These are phyloP conservation scores for Prunella vulgaris DNA, from an alignment of 257 asterid genomes.

Conservation along the genomic window DNA sequence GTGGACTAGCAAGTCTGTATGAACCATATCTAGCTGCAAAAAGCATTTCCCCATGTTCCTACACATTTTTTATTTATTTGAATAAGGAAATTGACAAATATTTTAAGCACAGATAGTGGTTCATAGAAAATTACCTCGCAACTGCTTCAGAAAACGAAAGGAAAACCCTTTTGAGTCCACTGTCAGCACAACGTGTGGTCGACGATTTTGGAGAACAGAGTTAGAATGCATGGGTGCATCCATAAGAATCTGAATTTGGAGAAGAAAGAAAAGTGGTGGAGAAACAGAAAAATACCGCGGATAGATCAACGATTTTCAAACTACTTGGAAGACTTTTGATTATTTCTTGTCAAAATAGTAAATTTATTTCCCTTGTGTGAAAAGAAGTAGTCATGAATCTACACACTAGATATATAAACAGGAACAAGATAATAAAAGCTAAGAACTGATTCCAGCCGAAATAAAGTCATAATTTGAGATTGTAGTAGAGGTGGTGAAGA, in stretches of 20 bases:
- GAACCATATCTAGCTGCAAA: too few relatives aligned
- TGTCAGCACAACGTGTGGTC: conserved; percentile 84
- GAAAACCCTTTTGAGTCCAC: conserved; percentile 91
- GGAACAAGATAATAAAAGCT: background rate
- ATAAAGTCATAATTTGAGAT: background rate
- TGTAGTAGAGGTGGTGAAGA: too few relatives aligned
- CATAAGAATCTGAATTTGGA: too few relatives aligned
- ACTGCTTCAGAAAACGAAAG: conserved; percentile 73
- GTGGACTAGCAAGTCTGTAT: too few relatives aligned
- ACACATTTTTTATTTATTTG: conserved; percentile 30
- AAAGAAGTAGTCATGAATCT: background rate
- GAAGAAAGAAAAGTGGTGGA: background rate
- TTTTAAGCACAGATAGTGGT: background rate
- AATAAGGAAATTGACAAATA: conserved; percentile 18
- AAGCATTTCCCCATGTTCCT: too few relatives aligned
- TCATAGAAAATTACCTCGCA: conserved; percentile 46
- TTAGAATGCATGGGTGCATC: conserved; percentile 46
- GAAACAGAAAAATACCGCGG: conserved; percentile 64
- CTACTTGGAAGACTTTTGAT: conserved; percentile 71
- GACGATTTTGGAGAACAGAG: too few relatives aligned
- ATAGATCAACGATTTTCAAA: conserved; percentile 84
- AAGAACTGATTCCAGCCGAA: background rate
- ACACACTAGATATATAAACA: background rate
- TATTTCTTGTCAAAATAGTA: conserved; percentile 58
- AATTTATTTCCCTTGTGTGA: background rate